A percentile compares a stretch with the other conserved stretches of the same genome.
These are phyloP conservation scores for Nitzschia sp. DNA, from an alignment of 108 stramenopile genomes.

Conservation along the genomic window DNA sequence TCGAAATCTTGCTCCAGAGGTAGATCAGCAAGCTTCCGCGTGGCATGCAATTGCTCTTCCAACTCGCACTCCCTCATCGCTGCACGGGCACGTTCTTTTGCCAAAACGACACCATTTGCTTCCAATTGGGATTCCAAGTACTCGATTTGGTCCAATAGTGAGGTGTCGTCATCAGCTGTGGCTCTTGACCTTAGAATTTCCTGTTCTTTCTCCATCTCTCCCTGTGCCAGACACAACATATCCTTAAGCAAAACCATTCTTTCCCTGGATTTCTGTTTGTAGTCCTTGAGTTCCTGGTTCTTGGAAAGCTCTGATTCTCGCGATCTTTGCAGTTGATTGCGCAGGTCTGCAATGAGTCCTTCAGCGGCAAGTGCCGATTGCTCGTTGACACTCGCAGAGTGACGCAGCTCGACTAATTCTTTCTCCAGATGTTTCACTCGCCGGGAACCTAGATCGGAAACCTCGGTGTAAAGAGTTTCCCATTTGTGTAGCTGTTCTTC, in stretches of 20 bases:
- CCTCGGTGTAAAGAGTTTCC: conserved; percentile 6
- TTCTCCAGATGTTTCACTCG: conserved; percentile 6
- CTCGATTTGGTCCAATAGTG: conserved; percentile 1
- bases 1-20: background rate
- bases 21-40: background rate
- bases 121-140: conserved; percentile 10
- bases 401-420: conserved; percentile 4
- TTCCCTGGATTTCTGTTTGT: conserved; percentile 4
- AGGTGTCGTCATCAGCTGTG: background rate
- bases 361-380: background rate
- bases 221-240: background rate
- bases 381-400: background rate
- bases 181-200: background rate
- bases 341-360: background rate
- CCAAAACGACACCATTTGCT: background rate
- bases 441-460: background rate
- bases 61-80: conserved; percentile 1
- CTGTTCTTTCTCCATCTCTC: conserved; percentile 1
- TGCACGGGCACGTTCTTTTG: conserved; percentile 5
- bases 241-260: background rate
- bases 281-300: conserved; percentile 1
- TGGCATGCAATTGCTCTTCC: conserved; percentile 8
- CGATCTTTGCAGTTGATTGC: background rate
- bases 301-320: background rate
- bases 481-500: conserved; percentile 8